Base-by-base conservation (phyloP, 1,284 basidiomycete genomes). In the Inonotus obliquus region DNA sequence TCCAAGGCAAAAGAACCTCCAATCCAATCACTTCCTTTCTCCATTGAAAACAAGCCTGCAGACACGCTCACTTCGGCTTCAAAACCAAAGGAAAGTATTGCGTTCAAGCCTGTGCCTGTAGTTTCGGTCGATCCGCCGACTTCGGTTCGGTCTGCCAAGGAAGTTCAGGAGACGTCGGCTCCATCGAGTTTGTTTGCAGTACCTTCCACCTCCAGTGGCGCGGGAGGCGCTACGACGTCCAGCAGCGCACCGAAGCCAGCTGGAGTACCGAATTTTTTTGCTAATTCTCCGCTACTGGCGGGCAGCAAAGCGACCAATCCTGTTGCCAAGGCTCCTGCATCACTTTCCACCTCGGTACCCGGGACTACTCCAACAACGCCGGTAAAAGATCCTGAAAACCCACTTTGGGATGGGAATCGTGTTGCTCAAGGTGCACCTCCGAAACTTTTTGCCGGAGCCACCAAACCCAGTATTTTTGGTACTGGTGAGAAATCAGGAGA, bases 21-120 rank as follows among this genome's bases (percentile, higher is more conserved):
- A 6, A 57, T 64, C 37, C 38, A 48, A 21, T 64, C 63, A 32
- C 47, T 64, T 19, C 63, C 63, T n/a, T 64, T 64, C 44, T 61
- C 63, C 13, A 32, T 64, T n/a, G 55, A 51, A 13, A 35, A 41
- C 9, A 59, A 54, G 35, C 17, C 32, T 1, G 19, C 38, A 25
- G 52, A 17, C 23, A 11, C 59, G n/a, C 7, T 4, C 23, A 19
- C 48, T 37, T 35, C 37, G 10, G 25, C 25, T 29, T 14, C 11
- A 13, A 61, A 61, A 35, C 6, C 59, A 11, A 23, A 23, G 14
- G 45, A 21, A 13, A 21, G 21, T 3, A 27, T 54, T 10, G 6
- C 48, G 25, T 39, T 57, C 17, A 56, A 57, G 25, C 37, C 54
- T 23, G 17, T 17, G 23, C 32, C 62, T 5, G 38, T 55, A 23